phyloP scores from a whole-genome alignment of 148 eudicot species.

The Amaranthus hypochondriacus region DNA sequence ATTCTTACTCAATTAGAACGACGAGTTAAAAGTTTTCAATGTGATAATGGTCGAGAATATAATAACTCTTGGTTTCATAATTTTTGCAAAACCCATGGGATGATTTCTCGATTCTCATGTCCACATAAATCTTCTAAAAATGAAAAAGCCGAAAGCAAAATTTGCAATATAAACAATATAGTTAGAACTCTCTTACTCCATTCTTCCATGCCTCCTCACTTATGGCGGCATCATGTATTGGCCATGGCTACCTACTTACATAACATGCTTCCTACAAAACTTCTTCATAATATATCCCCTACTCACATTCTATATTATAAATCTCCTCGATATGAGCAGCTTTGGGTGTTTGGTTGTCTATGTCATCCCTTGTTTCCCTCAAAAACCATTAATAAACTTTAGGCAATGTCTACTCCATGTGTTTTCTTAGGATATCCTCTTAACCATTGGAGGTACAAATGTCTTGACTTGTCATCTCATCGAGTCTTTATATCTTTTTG shows the following conservation, averaged over 20 bases:
- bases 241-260: background rate
- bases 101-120: too few relatives aligned
- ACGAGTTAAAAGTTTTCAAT: too few relatives aligned
- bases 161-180: background rate
- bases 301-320: background rate
- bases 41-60: too few relatives aligned
- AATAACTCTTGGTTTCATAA: too few relatives aligned
- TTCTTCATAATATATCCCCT: background rate
- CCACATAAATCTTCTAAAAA: background rate
- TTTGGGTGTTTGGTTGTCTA: background rate
- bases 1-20: too few relatives aligned
- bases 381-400: background rate
- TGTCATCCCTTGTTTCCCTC: background rate
- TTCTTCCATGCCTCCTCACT: background rate
- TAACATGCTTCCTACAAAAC: background rate
- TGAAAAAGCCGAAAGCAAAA: background rate
- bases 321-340: background rate
- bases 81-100: too few relatives aligned
- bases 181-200: background rate
- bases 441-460: background rate
- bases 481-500: too few relatives aligned
- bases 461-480: background rate
- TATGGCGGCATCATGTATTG: background rate
- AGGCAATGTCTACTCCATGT: background rate
- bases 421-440: background rate